These are phyloP conservation scores for Spiromastix sp. DNA, from an alignment of 2,329 filamentous ascomycete genomes.

Conservation along the genomic window DNA sequence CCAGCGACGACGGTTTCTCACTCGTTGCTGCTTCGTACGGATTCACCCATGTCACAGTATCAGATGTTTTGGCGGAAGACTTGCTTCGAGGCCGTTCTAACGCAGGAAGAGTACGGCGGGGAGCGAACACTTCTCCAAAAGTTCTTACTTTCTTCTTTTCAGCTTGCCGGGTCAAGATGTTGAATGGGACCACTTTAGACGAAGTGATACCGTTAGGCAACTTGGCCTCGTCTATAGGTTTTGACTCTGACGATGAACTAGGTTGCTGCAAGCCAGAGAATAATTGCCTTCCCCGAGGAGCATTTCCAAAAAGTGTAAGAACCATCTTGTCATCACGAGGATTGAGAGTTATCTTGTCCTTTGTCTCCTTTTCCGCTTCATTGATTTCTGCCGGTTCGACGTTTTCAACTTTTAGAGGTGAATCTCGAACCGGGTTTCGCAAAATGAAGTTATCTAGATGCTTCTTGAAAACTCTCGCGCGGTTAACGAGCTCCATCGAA, in stretches of 20 bases:
- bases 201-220: constrained; percentile 66
- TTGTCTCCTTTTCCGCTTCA: constrained; percentile 25
- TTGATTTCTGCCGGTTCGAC: constrained; percentile 17
- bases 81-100: constrained; percentile 32
- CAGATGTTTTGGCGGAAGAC: constrained; percentile 21
- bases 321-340: constrained; percentile 46
- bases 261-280: constrained; percentile 68
- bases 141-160: constrained; percentile 25
- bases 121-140: constrained; percentile 36
- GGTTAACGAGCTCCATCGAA: constrained; percentile 30
- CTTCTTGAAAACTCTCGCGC: constrained; percentile 49
- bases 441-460: constrained; percentile 53
- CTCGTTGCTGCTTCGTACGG: constrained; percentile 30
- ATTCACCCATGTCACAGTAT: constrained; percentile 29
- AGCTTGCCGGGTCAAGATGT: constrained; percentile 19
- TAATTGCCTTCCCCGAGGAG: constrained; percentile 62
- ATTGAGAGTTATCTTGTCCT: constrained; percentile 12
- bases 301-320: constrained; percentile 67
- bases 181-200: constrained; percentile 53
- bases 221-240: constrained; percentile 49
- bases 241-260: constrained; percentile 24
- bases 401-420: constrained; percentile 9
- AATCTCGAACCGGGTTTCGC: constrained; percentile 46
- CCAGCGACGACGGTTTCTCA: constrained; percentile 22
- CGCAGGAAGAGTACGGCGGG: constrained; percentile 26